Base-by-base conservation (phyloP, 176 grass and related monocot genomes). In the Leersia perrieri region DNA sequence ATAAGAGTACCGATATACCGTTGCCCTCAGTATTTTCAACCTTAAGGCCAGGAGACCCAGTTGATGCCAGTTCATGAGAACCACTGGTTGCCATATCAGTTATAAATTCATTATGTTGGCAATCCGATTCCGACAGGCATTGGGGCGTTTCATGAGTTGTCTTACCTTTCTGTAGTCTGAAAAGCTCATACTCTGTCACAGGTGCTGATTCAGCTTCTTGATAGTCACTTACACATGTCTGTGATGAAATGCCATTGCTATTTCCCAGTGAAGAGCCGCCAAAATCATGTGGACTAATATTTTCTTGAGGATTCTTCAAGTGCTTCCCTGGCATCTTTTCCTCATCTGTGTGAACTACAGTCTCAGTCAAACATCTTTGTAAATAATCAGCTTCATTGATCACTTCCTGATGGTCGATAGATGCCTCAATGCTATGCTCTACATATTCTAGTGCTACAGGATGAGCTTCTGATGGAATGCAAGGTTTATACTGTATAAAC, bases 1-100 rank as follows among this genome's bases (percentile, higher is more conserved):
- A 65, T 84, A 95, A 51, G 38, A 98, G 84, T 70, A 91, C 78
- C 33, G 92, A 94, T 75, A 95, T 95, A 53, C 86, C 90, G 72
- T 86, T 80, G 39, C 76, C 85, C 79, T 94, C 89, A 60, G 72
- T 34, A 86, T 82, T 83, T 74, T 77, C 91, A 87, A 71, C 60
- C 33, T 75, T 78, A 70, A 69, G 74, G 15, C 42, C 80, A 66
- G 47, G 41, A 82, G 58, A 32, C 8, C 16, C 60, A 70, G 23
- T 64, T 90, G 73, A 64, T 28, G 32, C 70, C 79, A 78, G 68
- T 85, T 92, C 78, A 76, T 70, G 75, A 77, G 30, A 86, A 77
- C 78, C 86, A 70, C 33, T 72, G 60, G 41, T 70, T 13, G 18
- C 40, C 28, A 66, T 80, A 70, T 80, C 81, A 68, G 77, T 72